These are phyloP conservation scores for Fusarium devonianum DNA, from an alignment of 2,329 filamentous ascomycete genomes.

Conservation along the genomic window DNA sequence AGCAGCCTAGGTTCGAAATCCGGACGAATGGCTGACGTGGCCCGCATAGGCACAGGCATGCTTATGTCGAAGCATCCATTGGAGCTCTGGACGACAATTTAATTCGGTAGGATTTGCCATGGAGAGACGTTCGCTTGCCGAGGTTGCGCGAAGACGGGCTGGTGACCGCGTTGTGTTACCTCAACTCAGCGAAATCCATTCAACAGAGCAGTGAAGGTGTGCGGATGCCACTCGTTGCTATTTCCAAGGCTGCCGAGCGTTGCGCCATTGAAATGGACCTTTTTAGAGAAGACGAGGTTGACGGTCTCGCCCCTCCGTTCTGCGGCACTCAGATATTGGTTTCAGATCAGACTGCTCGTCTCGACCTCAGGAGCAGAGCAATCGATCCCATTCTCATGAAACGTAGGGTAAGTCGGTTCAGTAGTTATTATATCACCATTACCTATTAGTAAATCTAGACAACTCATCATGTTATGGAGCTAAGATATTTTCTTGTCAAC, in stretches of 20 bases:
- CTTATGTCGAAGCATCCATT: slow-evolving; percentile 22
- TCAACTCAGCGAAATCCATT: slow-evolving; percentile 14
- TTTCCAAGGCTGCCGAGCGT: slow-evolving; percentile 17
- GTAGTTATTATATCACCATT: too few species aligned
- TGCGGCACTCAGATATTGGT: too few species aligned
- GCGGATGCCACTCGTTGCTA: slow-evolving; percentile 19
- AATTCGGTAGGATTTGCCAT: slow-evolving; percentile 11
- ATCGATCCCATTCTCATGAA: too few species aligned
- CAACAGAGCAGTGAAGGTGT: slow-evolving; percentile 14
- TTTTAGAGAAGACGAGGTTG: too few species aligned
- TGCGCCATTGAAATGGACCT: slow-evolving; percentile 20
- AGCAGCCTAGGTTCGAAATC: slow-evolving; percentile 12
- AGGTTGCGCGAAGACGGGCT: slow-evolving; percentile 25
- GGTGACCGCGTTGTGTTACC: slow-evolving; percentile 26
- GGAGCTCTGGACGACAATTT: slow-evolving; percentile 9
- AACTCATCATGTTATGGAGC: too few species aligned
- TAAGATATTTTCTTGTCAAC: too few species aligned
- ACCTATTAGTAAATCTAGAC: too few species aligned
- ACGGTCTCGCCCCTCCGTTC: slow-evolving; percentile 14
- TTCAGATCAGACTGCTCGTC: too few species aligned
- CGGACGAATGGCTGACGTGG: slow-evolving; percentile 28
- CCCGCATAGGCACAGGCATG: slow-evolving; percentile 26
- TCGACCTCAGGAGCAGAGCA: too few species aligned
- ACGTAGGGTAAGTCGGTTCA: slow-evolving; percentile 14
- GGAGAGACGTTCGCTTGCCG: slow-evolving; percentile 18